Percentiles rank a stretch among this genome's conserved stretches.
phyloP scores from a whole-genome alignment of 2,329 filamentous ascomycete genomes.

The Sclerotinia spermophila region DNA sequence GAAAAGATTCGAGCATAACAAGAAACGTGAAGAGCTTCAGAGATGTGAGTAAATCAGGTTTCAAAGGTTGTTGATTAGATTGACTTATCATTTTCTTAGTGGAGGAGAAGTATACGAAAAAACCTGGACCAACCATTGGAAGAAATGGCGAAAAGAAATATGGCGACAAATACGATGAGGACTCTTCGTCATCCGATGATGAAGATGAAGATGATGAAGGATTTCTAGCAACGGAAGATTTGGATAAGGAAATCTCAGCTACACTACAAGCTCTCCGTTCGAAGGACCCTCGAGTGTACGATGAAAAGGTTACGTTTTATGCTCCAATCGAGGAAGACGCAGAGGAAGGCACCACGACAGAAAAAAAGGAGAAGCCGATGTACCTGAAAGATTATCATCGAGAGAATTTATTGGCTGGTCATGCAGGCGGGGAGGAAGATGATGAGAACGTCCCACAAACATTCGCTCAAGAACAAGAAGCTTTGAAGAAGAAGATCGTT shows the following conservation, averaged over 20 bases:
- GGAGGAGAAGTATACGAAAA: slow-evolving; percentile 73
- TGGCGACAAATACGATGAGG: slow-evolving; percentile 45
- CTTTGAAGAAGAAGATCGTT: slow-evolving; percentile 72
- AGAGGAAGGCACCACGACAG: slow-evolving; percentile 37
- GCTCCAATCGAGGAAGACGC: slow-evolving; percentile 55
- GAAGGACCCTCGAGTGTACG: slow-evolving; percentile 90
- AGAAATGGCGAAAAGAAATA: slow-evolving; percentile 37
- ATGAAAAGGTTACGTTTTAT: slow-evolving; percentile 77
- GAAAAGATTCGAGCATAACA: slow-evolving; percentile 89
- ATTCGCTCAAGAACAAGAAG: slow-evolving; percentile 85
- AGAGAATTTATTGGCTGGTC: slow-evolving; percentile 76
- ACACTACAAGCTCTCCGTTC: slow-evolving; percentile 82
- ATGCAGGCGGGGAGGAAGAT: slow-evolving; percentile 57
- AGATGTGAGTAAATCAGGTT: slow-evolving; percentile 49
- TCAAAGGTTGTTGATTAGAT: slow-evolving; percentile 27
- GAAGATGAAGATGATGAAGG: slow-evolving; percentile 90
- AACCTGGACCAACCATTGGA: slow-evolving; percentile 41
- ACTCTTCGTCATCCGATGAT: slow-evolving; percentile 65
- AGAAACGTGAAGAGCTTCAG: slow-evolving; percentile 86
- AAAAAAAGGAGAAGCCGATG: slow-evolving; percentile 77
- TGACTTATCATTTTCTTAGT: slow-evolving; percentile 48
- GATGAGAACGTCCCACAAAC: slow-evolving; percentile 58
- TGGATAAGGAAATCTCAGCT: slow-evolving; percentile 83
- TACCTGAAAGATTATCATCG: slow-evolving; percentile 88
- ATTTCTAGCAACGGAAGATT: slow-evolving; percentile 76